Base-by-base conservation (phyloP, 2,329 filamentous ascomycete genomes). In the Fusarium praegraminearum region DNA sequence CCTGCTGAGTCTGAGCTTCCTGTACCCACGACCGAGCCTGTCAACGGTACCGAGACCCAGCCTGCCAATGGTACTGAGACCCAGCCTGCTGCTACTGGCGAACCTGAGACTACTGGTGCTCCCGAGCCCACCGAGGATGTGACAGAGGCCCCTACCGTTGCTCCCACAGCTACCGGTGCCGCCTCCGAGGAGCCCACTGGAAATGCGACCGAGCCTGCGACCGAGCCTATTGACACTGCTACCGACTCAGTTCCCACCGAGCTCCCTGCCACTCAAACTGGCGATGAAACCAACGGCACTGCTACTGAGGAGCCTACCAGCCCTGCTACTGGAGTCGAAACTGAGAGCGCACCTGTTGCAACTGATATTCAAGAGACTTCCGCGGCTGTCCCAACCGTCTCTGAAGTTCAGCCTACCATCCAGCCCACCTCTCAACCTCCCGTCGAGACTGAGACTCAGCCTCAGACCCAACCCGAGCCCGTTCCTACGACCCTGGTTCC, bases 401-500 rank as follows among this genome's bases (percentile, higher is more conserved):
- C 57, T n/a, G 18, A 62, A 7, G 57, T 56, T 16, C 59, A 70
- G 24, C 62, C 69, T 18, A 51, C 66, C 11, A 32, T 54, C 13
- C 57, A 54, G 33, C 69, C 66, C 9, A 73, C 70, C 12, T 65
- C 59, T 38, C 33, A 47, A 36, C 43, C 59, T 46, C 59, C 63
- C 16, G 67, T 63, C 16, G 51, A 69, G 15, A 62, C 62, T 24
- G 54, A 62, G 47, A 51, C 47, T 18, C 30, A 49, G 46, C 46
- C 46, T 8, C 46, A 49, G 49, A 61, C 59, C 9, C 43, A 47
- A 22, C 57, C 60, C 18, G 58, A 63, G 24, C 47, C 69, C 15
- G 49, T 61, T 24, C 68, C 73, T 20, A 76, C 72, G 18, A 67
- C 66, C 5, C 64, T 69, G 9, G 52, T 73, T 12, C 64, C 71